Evolutionary conservation across 495 filamentous ascomycete species (phyloP), one percentile per base, ranked within the genome.

Genomic region (Neurospora sp.): DNA sequence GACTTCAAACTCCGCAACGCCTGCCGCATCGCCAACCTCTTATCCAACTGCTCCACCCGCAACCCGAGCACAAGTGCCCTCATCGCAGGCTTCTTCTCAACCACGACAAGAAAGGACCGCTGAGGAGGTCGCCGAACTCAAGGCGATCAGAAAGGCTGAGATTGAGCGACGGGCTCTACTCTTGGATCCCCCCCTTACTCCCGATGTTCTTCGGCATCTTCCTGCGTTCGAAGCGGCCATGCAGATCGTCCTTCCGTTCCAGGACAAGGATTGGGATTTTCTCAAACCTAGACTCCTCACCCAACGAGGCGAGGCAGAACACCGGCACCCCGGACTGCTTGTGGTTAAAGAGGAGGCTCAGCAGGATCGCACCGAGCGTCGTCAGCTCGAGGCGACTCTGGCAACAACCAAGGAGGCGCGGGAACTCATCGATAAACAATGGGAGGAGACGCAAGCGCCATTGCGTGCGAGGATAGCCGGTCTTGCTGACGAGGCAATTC

Each of bases 191-290:
- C 90, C 91, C 21, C 77, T 94, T 54, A 76, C 80, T 31, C 78
- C 89, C 39, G 82, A 83, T 72, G 81, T 92, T 17, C 83, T 94
- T 42, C 83, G 83, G 45, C 89, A 90, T 72, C 90, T 93, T 78
- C 87, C 90, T 10, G 87, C 91, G 0, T 93, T 92, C 74, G 87
- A 90, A 74, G 90, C 90, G 17, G 89, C 92, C 17, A 85, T 90
- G 42, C 88, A 92, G 45, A 92, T 93, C 62, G 84, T 87, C 19
- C 81, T 84, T 24, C 87, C 88, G 37, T 80, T 94, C 62, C 88
- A 87, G 73, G 91, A 93, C 62, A 79, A 82, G 28, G 88, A 87
- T 0, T 94, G 91, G 91, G 82, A 87, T 59, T 76, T 89, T 36
- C 82, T 93, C 4, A 87, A 89, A 74, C 89, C 89, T 34, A 88